These are phyloP conservation scores for Primulina tabacum DNA, from an alignment of 257 asterid genomes.

Conservation along the genomic window DNA sequence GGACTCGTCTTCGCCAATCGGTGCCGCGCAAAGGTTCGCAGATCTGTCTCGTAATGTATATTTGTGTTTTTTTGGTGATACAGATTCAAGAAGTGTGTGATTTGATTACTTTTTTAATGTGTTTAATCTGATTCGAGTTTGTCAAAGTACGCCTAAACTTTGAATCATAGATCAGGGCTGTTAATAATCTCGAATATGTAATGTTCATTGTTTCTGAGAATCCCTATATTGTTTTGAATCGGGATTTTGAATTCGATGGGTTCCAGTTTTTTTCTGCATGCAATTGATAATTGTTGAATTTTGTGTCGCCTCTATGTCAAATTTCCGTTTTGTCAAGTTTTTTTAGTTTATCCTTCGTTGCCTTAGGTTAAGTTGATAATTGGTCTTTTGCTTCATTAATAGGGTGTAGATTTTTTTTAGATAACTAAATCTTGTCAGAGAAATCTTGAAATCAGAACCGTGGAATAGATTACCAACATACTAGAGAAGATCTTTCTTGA, in stretches of 20 bases:
- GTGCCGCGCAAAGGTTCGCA: too few species aligned
- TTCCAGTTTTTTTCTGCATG: background rate
- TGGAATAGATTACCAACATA: background rate
- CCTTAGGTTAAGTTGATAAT: background rate
- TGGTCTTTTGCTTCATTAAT: background rate
- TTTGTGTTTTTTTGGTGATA: too few species aligned
- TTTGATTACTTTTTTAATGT: too few species aligned
- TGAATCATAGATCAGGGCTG: background rate
- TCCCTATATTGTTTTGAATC: too few species aligned
- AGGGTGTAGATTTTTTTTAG: background rate
- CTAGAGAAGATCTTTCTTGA: background rate
- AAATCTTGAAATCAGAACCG: background rate
- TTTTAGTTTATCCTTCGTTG: background rate
- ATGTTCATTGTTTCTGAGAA: too few species aligned
- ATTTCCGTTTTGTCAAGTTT: too few species aligned
- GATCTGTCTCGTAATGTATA: too few species aligned
- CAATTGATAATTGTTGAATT: background rate
- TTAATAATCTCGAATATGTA: too few species aligned
- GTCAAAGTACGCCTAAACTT: background rate
- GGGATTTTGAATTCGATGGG: background rate
- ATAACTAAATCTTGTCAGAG: too few species aligned
- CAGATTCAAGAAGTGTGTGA: too few species aligned
- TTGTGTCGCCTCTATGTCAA: background rate
- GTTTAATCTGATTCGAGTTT: too few species aligned
- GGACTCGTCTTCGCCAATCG: too few species aligned